Conservation (phyloP, 352 stramenopile genomes). For the Pythium graminicola region DNA sequence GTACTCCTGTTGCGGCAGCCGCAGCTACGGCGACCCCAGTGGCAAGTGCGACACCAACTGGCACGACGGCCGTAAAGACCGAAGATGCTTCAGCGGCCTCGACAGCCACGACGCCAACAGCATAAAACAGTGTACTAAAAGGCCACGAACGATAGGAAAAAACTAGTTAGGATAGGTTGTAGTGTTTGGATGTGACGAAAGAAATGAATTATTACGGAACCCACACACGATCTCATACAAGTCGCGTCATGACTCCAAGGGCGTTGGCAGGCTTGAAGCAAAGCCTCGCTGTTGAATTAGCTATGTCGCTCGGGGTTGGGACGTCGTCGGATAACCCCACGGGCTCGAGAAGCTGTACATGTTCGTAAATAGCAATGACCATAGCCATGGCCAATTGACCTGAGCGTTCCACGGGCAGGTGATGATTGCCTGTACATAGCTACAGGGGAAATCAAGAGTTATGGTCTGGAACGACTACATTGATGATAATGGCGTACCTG, state of each 20-base stretch:
- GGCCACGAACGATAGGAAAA: background rate
- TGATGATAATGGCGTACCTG: conserved; percentile 6
- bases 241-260: conserved; percentile 8
- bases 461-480: background rate
- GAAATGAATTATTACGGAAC: conserved; percentile 1
- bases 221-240: background rate
- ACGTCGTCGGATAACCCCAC: background rate
- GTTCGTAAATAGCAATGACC: conserved; percentile 40
- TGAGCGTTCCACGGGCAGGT: conserved; percentile 1
- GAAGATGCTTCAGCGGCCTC: background rate
- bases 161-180: conserved; percentile 19
- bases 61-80: background rate
- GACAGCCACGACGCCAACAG: conserved; percentile 10
- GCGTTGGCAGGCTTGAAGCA: conserved; percentile 8
- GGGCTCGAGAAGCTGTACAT: conserved; percentile 22
- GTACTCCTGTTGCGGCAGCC: background rate
- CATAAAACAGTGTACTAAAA: background rate
- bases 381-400: conserved; percentile 30
- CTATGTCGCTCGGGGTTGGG: background rate
- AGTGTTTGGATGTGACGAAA: conserved; percentile 4
- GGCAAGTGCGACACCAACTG: background rate
- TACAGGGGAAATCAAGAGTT: background rate
- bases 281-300: background rate
- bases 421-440: background rate
- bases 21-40: background rate